A percentile compares a stretch with the other conserved stretches of the same genome.
phyloP scores from a whole-genome alignment of 2,329 filamentous ascomycete species.

The Beauveria scarabaeidicola region DNA sequence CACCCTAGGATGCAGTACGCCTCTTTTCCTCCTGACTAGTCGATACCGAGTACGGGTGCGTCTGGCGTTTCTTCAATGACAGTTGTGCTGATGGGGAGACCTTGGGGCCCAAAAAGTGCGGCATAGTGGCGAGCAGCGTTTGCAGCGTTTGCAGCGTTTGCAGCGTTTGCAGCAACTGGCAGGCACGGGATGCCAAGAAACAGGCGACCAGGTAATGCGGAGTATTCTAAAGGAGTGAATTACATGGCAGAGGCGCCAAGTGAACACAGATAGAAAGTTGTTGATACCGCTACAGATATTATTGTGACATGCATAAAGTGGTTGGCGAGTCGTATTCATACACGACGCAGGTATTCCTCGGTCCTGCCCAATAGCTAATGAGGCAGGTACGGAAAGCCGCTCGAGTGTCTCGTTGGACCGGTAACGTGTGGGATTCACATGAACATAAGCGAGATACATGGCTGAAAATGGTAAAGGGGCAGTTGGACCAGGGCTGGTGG shows the following conservation, averaged over 20 bases:
- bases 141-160: background rate
- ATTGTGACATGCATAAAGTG: background rate
- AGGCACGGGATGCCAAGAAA: background rate
- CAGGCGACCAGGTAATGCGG: background rate
- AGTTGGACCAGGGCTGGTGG: too few relatives aligned
- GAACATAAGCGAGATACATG: background rate
- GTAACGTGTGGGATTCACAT: background rate
- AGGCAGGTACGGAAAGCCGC: background rate
- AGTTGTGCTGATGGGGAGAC: conserved; percentile 10
- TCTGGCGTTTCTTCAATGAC: background rate
- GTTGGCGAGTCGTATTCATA: background rate
- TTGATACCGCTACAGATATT: background rate
- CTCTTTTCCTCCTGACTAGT: conserved; percentile 4
- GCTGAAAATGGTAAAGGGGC: background rate
- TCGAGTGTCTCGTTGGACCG: background rate
- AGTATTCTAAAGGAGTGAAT: background rate
- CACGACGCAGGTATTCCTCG: background rate
- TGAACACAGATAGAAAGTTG: background rate
- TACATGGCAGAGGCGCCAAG: background rate
- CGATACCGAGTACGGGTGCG: background rate
- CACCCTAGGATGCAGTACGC: conserved; percentile 23
- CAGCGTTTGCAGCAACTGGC: background rate
- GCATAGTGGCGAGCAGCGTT: conserved; percentile 11
- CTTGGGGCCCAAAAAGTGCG: conserved; percentile 12
- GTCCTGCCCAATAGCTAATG: background rate